Percentiles rank a stretch among this genome's conserved stretches.
Conservation (phyloP, 371 early-diverging fungal species). For the Edhazardia aedis region DNA sequence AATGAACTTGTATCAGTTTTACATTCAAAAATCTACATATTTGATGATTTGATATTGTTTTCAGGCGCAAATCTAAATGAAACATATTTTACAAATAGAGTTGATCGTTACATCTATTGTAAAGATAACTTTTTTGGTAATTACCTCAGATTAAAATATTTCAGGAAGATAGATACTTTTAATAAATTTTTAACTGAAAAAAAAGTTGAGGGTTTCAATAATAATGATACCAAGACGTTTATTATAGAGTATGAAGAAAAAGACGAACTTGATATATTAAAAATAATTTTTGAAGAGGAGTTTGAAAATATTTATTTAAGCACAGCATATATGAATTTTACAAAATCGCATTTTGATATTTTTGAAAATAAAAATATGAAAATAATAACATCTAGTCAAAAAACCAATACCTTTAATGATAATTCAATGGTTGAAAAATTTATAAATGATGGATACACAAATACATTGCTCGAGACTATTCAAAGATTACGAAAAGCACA, state of each 20-base stretch:
- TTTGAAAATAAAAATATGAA: slow-evolving; percentile 8
- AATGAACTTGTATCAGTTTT: slow-evolving; percentile 5
- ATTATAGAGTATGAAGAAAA: neutral
- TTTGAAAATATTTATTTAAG: slow-evolving; percentile 16
- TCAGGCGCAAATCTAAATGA: slow-evolving; percentile 32
- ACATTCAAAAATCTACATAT: slow-evolving; percentile 27
- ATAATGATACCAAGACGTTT: neutral
- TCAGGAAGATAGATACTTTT: neutral
- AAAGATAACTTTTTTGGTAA: neutral
- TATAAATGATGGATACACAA: neutral
- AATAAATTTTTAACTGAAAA: neutral
- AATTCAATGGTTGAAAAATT: neutral
- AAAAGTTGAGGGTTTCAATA: neutral
- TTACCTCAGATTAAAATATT: neutral
- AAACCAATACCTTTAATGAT: neutral
- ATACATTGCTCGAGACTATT: neutral
- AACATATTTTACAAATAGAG: slow-evolving; percentile 25
- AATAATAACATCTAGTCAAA: slow-evolving; percentile 10
- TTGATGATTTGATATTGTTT: slow-evolving; percentile 21
- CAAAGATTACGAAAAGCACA: neutral
- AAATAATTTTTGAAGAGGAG: neutral
- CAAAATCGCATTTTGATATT: slow-evolving; percentile 10
- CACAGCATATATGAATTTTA: slow-evolving; percentile 31
- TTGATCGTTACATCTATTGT: slow-evolving; percentile 23
- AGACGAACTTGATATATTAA: neutral